Evolutionary conservation across 345 rosid species (phyloP).

Genomic region (Nephelium lappaceum): DNA sequence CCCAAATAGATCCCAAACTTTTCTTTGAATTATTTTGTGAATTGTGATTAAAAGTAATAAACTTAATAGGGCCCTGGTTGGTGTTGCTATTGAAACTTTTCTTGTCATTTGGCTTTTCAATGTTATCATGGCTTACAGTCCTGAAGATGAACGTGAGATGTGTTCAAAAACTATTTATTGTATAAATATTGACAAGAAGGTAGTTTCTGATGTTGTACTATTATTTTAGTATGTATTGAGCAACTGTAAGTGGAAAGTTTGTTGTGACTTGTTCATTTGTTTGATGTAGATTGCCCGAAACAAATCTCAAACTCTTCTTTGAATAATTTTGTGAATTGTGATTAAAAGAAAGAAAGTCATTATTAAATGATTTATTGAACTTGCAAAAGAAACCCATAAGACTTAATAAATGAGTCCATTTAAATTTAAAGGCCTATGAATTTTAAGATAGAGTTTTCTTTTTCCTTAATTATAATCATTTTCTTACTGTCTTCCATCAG

Average conservation of each 20-base stretch:
- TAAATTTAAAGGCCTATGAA: too few species aligned
- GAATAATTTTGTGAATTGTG: slow-evolving; percentile 60
- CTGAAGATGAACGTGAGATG: slow-evolving; percentile 98
- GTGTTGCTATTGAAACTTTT: slow-evolving; percentile 12
- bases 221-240: slow-evolving; percentile 8
- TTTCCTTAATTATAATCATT: too few species aligned
- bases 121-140: slow-evolving; percentile 51
- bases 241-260: slow-evolving; percentile 3
- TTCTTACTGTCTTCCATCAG: too few species aligned
- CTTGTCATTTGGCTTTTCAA: slow-evolving; percentile 18
- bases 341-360: too few species aligned
- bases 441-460: too few species aligned
- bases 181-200: slow-evolving; percentile 95
- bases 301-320: slow-evolving; percentile 78
- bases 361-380: too few species aligned
- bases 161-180: slow-evolving; percentile 96
- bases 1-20: slow-evolving; percentile 75
- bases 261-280: slow-evolving; percentile 20
- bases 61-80: not conserved
- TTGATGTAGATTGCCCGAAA: slow-evolving; percentile 74
- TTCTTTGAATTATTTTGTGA: slow-evolving; percentile 84
- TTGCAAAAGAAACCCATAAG: too few species aligned
- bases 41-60: too few species aligned
- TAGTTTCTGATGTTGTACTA: slow-evolving; percentile 21
- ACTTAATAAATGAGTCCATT: too few species aligned